Conservation (phyloP, 768 basidiomycete genomes). For the Leccinum rimulosum region DNA sequence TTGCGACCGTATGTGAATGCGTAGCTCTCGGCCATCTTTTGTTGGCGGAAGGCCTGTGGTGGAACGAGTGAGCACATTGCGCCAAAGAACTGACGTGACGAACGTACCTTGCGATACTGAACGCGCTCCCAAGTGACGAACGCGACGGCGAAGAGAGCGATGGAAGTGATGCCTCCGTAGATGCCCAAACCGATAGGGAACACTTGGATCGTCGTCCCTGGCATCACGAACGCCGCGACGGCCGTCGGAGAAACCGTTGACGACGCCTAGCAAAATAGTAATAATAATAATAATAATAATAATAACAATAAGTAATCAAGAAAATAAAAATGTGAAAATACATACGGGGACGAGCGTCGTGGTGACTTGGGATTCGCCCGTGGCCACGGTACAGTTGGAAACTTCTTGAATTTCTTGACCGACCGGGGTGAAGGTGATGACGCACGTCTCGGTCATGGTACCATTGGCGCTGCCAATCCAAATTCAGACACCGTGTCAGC, state of each 20-base stretch:
- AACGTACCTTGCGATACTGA: conserved; percentile 75
- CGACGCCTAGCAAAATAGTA: conserved; percentile 15
- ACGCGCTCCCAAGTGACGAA: conserved; percentile 87
- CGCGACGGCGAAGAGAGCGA: conserved; percentile 77
- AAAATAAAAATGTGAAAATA: neutral
- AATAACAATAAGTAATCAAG: neutral
- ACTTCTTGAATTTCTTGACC: conserved; percentile 56
- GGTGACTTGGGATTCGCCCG: conserved; percentile 17
- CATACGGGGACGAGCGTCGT: conserved; percentile 6
- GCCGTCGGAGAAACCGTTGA: conserved; percentile 29
- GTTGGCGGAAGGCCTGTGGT: conserved; percentile 66
- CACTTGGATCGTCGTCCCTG: conserved; percentile 71
- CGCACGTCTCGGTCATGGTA: conserved; percentile 55
- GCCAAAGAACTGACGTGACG: neutral
- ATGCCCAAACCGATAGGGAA: conserved; percentile 82
- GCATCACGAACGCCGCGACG: conserved; percentile 52
- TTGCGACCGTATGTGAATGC: conserved; percentile 61
- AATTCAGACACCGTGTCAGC: neutral
- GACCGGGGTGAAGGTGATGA: conserved; percentile 51
- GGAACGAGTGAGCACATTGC: neutral
- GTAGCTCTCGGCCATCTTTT: conserved; percentile 66
- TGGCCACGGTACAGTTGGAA: conserved; percentile 46
- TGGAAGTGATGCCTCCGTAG: conserved; percentile 82
- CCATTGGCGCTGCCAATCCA: conserved; percentile 44
- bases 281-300: neutral